phyloP scores from a whole-genome alignment of 116 monocot genomes.

The Papilionanthe hybrid region DNA sequence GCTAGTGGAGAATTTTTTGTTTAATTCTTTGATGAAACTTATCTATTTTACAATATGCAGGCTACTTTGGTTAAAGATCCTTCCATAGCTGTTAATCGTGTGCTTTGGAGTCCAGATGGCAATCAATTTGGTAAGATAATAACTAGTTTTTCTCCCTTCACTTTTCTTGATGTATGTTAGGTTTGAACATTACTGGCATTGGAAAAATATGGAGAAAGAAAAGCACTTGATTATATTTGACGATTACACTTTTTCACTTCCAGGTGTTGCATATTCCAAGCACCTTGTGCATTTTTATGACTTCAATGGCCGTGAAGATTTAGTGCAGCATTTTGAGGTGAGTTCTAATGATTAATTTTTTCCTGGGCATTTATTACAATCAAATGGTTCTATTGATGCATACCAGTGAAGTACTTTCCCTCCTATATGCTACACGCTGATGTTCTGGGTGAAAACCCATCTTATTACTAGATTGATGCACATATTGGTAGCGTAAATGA shows the following conservation, averaged over 20 bases:
- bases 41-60: slow-evolving; percentile 30
- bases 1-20: background rate
- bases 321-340: slow-evolving; percentile 71
- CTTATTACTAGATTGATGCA: slow-evolving; percentile 64
- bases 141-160: background rate
- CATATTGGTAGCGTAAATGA: slow-evolving; percentile 83
- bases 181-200: background rate
- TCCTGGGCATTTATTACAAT: background rate
- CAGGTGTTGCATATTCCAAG: slow-evolving; percentile 84
- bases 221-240: background rate
- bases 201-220: background rate
- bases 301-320: slow-evolving; percentile 56
- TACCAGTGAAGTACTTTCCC: slow-evolving; percentile 6
- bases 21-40: background rate
- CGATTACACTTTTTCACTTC: slow-evolving; percentile 5
- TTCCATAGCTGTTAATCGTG: slow-evolving; percentile 54
- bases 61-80: slow-evolving; percentile 63
- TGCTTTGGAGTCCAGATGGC: slow-evolving; percentile 85
- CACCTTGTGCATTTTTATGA: slow-evolving; percentile 73
- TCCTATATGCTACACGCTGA: background rate
- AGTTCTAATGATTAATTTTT: background rate
- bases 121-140: slow-evolving; percentile 54
- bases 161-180: background rate
- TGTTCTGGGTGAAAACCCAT: slow-evolving; percentile 1
- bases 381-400: background rate